Evolutionary conservation across 1,139 yeast species (phyloP).

Genomic region (Fermentozyma sake): DNA sequence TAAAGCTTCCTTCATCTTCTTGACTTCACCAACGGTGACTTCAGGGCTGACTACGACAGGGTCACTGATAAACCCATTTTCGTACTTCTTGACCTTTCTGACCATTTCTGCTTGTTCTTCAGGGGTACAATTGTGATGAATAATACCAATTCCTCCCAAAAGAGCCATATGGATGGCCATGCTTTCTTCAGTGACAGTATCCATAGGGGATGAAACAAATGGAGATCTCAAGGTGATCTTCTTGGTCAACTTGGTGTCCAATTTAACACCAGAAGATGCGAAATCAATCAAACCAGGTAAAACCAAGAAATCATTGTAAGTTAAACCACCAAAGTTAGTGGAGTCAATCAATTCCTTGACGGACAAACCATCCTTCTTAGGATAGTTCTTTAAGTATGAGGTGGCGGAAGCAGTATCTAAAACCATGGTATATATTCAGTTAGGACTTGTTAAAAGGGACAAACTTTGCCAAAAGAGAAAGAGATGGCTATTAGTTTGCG

Average conservation of each 20-base stretch:
- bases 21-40: conserved; percentile 77
- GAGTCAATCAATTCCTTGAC: conserved; percentile 87
- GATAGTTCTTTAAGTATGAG: conserved; percentile 60
- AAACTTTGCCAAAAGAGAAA: conserved; percentile 43
- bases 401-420: conserved; percentile 64
- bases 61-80: conserved; percentile 94
- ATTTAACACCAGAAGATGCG: conserved; percentile 70
- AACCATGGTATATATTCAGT: conserved; percentile 21
- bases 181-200: conserved; percentile 93
- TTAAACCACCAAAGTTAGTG: conserved; percentile 85
- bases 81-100: conserved; percentile 90
- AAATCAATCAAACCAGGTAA: conserved; percentile 94
- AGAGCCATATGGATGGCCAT: conserved; percentile 99
- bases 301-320: conserved; percentile 92
- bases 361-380: conserved; percentile 79
- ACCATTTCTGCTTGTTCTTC: conserved; percentile 99
- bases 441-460: conserved; percentile 22
- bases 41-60: conserved; percentile 83
- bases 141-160: conserved; percentile 97
- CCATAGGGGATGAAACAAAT: conserved; percentile 98
- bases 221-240: conserved; percentile 90
- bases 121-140: conserved; percentile 94
- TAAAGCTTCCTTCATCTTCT: conserved; percentile 58
- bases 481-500: too few relatives aligned
- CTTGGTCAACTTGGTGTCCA: conserved; percentile 86